These are phyloP conservation scores for Rhizophagus clarus DNA, from an alignment of 192 early-diverging fungal species.

Conservation along the genomic window DNA sequence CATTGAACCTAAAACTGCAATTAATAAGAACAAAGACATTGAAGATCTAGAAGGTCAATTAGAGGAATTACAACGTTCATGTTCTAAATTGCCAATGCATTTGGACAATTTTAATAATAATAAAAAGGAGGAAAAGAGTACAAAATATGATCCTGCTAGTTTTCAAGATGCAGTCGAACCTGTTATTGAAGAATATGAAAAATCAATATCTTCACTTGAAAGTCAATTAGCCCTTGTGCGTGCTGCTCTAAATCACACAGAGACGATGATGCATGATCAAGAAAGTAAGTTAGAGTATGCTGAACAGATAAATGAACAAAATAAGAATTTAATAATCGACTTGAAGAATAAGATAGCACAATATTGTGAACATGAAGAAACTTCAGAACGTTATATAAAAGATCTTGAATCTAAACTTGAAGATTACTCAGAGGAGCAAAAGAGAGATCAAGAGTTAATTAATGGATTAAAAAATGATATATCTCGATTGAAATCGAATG, in stretches of 20 bases:
- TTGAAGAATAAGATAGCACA: constrained; percentile 3
- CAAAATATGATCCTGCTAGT: neutral
- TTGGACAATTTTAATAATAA: neutral
- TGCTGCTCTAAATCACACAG: constrained; percentile 63
- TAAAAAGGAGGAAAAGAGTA: constrained; percentile 39
- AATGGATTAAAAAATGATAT: neutral
- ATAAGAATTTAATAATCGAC: constrained; percentile 7
- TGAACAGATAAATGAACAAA: constrained; percentile 25
- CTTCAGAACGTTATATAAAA: constrained; percentile 17
- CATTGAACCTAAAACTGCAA: constrained; percentile 34
- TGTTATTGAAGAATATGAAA: constrained; percentile 63
- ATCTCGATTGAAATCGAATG: constrained; percentile 1
- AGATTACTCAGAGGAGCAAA: neutral
- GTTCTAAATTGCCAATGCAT: constrained; percentile 14
- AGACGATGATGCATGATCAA: constrained; percentile 58
- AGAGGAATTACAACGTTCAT: constrained; percentile 36
- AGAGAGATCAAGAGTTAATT: constrained; percentile 20
- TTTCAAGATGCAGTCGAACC: constrained; percentile 61
- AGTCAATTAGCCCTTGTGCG: constrained; percentile 55
- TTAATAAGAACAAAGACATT: neutral
- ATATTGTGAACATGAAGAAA: constrained; percentile 3
- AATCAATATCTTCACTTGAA: constrained; percentile 61
- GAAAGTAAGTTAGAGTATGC: constrained; percentile 46
- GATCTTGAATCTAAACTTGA: constrained; percentile 19
- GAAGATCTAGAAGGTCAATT: constrained; percentile 52